Evolutionary conservation across 2,329 filamentous ascomycete genomes (phyloP), one percentile per base, ranked within the genome.

Genomic region (Fusarium sulawesiense): DNA sequence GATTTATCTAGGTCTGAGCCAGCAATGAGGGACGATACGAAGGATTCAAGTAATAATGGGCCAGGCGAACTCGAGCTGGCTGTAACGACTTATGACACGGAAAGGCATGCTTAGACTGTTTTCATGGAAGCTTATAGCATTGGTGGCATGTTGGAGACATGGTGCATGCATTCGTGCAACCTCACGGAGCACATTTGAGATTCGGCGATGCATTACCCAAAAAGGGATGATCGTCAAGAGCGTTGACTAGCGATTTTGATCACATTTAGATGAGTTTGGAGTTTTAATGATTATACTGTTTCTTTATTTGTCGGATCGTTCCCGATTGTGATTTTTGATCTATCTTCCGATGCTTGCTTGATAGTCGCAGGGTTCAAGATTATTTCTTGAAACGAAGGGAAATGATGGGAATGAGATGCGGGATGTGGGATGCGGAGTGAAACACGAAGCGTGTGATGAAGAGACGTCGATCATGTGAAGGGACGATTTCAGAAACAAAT

Each of bases 1-100:
- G 69, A 27, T 78, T 78, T 56, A 76, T 77, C 64, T 78, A 62
- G 74, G 41, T 37, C 46, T 12, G 7, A 21, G 3, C 29, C 44
- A 29, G 21, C 20, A 20, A 21, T 4, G 25, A 32, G 41, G 20
- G 23, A 37, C 20, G 37, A 48, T 34, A 41, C 18, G 21, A 54
- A 49, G 30, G 25, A 40, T 21, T 41, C 16, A 42, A 21, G 25
- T 37, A 55, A 16, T 71, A 71, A 69, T 66, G 44, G 46, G 44
- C 56, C 59, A 56, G 45, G 13, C 14, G 32, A 45, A 45, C 47
- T 61, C 41, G 41, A 56, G 21, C 64, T 71, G 64, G 64, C 56
- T 51, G 56, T 71, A 58, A 71, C 56, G 68, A 71, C 44, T 73
- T 74, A 75, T 60, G 73, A 75, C 60, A 64, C 50, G 61, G 50